Percentiles rank a stretch among this genome's conserved stretches.
phyloP scores from a whole-genome alignment of 2,329 filamentous ascomycete genomes.

The Fusarium scirpi region DNA sequence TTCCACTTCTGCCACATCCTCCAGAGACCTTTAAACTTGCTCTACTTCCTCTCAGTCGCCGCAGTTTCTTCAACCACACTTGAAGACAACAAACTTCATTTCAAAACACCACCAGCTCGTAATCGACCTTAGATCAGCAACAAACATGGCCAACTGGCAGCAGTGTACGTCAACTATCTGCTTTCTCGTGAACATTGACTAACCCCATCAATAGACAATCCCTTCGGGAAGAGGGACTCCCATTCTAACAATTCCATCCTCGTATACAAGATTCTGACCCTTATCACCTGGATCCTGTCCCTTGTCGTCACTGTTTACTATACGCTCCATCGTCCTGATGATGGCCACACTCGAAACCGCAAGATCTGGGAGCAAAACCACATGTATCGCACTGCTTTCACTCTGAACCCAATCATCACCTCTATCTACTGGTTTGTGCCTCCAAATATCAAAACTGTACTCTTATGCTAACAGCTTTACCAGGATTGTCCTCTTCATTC shows the following conservation, averaged over 20 bases:
- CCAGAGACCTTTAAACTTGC: not conserved
- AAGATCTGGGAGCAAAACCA: constrained; percentile 83
- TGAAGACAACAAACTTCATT: not conserved
- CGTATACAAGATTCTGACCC: constrained; percentile 80
- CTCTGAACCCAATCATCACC: constrained; percentile 73
- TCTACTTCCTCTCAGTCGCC: constrained; percentile 9
- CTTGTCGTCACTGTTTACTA: constrained; percentile 82
- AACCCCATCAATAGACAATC: constrained; percentile 69
- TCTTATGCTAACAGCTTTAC: constrained; percentile 1
- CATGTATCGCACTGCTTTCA: constrained; percentile 76
- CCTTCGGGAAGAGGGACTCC: constrained; percentile 77
- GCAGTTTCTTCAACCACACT: constrained; percentile 5
- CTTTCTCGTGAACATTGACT: constrained; percentile 12
- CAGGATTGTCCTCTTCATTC: constrained; percentile 78
- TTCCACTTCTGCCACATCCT: constrained; percentile 21
- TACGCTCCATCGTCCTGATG: constrained; percentile 71
- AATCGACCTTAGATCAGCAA: constrained; percentile 6
- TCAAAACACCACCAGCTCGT: not conserved
- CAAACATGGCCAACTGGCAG: constrained; percentile 49
- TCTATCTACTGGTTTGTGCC: constrained; percentile 79
- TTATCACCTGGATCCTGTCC: constrained; percentile 79
- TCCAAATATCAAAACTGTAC: not conserved
- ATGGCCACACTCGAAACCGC: constrained; percentile 68
- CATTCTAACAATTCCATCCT: constrained; percentile 72
- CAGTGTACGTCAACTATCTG: constrained; percentile 42